phyloP scores from a whole-genome alignment of 768 basidiomycete genomes.

The Lactarius hengduanensis region DNA sequence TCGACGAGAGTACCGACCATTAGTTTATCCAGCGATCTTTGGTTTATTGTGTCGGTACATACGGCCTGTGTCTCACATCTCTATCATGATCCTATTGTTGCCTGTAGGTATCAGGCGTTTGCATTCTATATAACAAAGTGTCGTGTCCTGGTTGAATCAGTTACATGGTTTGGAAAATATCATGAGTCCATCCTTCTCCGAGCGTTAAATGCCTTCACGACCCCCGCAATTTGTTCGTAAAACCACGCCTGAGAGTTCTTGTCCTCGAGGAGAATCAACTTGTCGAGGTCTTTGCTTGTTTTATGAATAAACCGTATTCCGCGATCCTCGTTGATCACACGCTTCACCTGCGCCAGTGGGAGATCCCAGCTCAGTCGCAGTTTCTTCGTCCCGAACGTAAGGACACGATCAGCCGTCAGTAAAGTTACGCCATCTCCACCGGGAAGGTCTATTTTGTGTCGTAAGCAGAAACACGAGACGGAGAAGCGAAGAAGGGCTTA shows the following conservation, averaged over 20 bases:
- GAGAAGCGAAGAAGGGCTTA: conserved; percentile 31
- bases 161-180: conserved; percentile 16
- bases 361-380: conserved; percentile 90
- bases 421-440: conserved; percentile 79
- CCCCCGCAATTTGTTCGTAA: conserved; percentile 69
- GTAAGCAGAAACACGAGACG: neutral
- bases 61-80: neutral
- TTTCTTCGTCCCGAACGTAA: conserved; percentile 84
- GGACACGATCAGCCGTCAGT: conserved; percentile 72
- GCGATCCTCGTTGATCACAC: conserved; percentile 85
- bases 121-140: conserved; percentile 19
- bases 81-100: neutral
- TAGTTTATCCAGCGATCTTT: neutral
- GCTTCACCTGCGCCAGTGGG: conserved; percentile 81
- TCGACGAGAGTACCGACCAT: too few relatives aligned
- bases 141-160: conserved; percentile 3
- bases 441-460: conserved; percentile 54
- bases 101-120: conserved; percentile 9
- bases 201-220: conserved; percentile 76
- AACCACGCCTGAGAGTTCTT: conserved; percentile 77
- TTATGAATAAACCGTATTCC: conserved; percentile 89
- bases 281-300: conserved; percentile 68
- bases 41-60: neutral
- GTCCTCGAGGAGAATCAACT: conserved; percentile 74
- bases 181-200: conserved; percentile 65